Conservation (phyloP, 2,329 filamentous ascomycete species). For the Aureobasidium namibiae region DNA sequence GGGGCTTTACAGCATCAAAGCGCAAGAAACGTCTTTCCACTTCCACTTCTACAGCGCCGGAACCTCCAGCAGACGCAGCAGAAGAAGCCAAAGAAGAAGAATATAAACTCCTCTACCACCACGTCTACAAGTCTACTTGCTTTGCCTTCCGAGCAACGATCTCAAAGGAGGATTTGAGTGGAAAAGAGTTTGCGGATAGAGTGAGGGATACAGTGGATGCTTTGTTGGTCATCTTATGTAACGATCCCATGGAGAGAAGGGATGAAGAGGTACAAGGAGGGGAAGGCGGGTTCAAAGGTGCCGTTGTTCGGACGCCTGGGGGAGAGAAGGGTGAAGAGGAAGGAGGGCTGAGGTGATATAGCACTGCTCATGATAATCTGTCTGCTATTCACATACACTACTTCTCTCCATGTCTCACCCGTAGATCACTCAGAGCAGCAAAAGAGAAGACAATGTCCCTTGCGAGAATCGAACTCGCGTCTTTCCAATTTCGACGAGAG, state of each 20-base stretch:
- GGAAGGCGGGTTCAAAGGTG: background rate
- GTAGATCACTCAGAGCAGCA: no score
- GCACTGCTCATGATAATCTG: no score
- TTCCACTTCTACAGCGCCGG: background rate
- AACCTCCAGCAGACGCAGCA: background rate
- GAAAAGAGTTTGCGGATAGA: conserved; percentile 28
- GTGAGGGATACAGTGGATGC: conserved; percentile 41
- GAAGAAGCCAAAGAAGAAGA: conserved; percentile 37
- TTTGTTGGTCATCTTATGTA: conserved; percentile 38
- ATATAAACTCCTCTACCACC: conserved; percentile 45
- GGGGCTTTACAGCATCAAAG: conserved; percentile 35
- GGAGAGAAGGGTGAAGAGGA: background rate
- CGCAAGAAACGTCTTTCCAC: conserved; percentile 4
- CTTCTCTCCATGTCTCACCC: no score
- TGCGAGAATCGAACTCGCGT: no score
- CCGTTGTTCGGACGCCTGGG: background rate
- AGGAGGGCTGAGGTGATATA: background rate
- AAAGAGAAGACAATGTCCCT: no score
- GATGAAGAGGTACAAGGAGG: background rate
- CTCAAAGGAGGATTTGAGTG: conserved; percentile 27
- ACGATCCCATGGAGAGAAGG: conserved; percentile 30
- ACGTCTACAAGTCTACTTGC: conserved; percentile 41
- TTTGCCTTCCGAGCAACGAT: conserved; percentile 40
- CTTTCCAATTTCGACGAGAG: no score
- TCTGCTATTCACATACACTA: no score